These are phyloP conservation scores for Sphenostylis stenocarpa DNA, from an alignment of 306 rosid species.

Conservation along the genomic window DNA sequence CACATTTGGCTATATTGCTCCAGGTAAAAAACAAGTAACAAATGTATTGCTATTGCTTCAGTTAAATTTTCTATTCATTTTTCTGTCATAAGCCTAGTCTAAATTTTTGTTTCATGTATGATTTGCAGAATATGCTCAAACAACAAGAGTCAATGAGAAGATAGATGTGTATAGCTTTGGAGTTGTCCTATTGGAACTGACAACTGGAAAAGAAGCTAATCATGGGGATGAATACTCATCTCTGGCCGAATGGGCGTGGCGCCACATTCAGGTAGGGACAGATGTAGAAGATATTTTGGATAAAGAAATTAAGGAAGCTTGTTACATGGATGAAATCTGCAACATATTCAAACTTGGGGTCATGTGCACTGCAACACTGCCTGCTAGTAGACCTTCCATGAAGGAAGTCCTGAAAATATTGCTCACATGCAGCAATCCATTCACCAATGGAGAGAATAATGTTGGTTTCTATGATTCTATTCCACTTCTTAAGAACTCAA, in stretches of 20 bases:
- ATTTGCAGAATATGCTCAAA: conserved; percentile 66
- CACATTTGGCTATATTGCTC: conserved; percentile 92
- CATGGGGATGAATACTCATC: conserved; percentile 61
- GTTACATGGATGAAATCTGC: conserved; percentile 56
- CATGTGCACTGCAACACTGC: conserved; percentile 53
- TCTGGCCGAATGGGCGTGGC: conserved; percentile 76
- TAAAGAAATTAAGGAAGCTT: conserved; percentile 51
- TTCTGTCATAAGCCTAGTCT: neutral
- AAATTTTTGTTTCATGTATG: neutral
- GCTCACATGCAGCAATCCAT: conserved; percentile 25
- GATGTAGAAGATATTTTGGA: conserved; percentile 55
- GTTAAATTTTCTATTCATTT: neutral
- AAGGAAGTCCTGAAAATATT: conserved; percentile 55
- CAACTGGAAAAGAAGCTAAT: conserved; percentile 67
- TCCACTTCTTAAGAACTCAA: conserved; percentile 64
- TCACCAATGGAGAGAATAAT: conserved; percentile 27
- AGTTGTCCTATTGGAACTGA: conserved; percentile 70
- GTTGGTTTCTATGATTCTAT: conserved; percentile 21
- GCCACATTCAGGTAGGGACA: conserved; percentile 38
- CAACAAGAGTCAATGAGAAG: conserved; percentile 65
- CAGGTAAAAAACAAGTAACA: conserved; percentile 52
- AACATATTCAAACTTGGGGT: conserved; percentile 66
- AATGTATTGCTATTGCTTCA: neutral
- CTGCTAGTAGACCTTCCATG: conserved; percentile 75
- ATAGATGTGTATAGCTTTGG: conserved; percentile 81